Conservation (phyloP, 148 eudicot genomes). For the Vaccinium vitisidaea region DNA sequence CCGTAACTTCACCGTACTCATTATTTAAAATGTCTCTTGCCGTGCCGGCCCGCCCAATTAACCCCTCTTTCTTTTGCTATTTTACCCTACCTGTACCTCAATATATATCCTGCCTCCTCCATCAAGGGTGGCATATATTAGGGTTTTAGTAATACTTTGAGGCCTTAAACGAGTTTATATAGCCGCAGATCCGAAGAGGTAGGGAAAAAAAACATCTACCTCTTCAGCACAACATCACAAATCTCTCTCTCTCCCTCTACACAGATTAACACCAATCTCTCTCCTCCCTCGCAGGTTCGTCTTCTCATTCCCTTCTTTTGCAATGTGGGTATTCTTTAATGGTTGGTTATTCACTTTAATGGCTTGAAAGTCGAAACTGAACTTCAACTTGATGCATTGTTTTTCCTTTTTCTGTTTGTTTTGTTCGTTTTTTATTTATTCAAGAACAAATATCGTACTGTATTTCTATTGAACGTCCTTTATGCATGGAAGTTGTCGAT, state of each 20-base stretch:
- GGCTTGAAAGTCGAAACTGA: not conserved
- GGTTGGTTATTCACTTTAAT: not conserved
- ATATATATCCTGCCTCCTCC: no score
- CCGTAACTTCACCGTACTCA: no score
- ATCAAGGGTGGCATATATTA: not conserved
- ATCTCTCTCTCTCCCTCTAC: not conserved
- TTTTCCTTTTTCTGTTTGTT: not conserved
- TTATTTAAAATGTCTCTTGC: no score
- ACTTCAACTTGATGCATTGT: not conserved
- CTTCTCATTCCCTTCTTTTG: not conserved
- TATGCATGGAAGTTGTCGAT: not conserved
- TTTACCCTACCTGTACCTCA: no score
- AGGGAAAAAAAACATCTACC: constrained; percentile 13
- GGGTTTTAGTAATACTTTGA: not conserved
- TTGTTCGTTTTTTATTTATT: not conserved
- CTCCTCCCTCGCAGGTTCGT: not conserved
- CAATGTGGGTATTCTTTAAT: no score
- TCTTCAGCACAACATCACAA: not conserved
- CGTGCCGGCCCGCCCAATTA: no score
- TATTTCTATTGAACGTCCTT: not conserved
- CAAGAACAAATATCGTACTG: not conserved
- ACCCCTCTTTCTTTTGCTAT: no score
- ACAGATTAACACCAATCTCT: not conserved
- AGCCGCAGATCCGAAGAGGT: constrained; percentile 32
- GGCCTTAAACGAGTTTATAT: not conserved